Percentiles rank a stretch among this genome's conserved stretches.
Evolutionary conservation across 2,329 filamentous ascomycete species (phyloP).

Genomic region (Nigrospora sphaerica): DNA sequence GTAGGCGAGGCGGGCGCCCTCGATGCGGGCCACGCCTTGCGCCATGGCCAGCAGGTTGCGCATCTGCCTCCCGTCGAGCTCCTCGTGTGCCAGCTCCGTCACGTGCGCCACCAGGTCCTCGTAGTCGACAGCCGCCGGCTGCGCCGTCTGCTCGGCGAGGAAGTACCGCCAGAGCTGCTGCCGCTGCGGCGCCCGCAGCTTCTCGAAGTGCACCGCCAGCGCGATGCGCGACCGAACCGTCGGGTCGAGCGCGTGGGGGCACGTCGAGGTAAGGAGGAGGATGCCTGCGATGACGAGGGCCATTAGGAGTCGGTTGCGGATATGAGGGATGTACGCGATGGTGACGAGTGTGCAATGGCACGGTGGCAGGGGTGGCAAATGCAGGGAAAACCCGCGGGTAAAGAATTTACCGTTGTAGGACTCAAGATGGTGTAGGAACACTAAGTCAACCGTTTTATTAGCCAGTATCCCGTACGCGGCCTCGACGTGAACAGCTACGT

Average conservation of each 20-base stretch:
- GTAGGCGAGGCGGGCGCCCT: not conserved
- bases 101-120: not conserved
- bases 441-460: too few relatives aligned
- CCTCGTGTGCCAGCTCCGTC: not conserved
- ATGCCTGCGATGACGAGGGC: not conserved
- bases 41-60: not conserved
- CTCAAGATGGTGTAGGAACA: too few relatives aligned
- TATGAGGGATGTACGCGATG: too few relatives aligned
- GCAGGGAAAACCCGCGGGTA: too few relatives aligned
- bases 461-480: too few relatives aligned
- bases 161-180: not conserved
- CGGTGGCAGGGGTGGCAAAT: too few relatives aligned
- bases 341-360: too few relatives aligned
- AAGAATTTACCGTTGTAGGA: too few relatives aligned
- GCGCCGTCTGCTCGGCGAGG: not conserved
- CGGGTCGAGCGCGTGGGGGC: not conserved
- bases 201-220: not conserved
- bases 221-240: not conserved
- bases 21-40: not conserved
- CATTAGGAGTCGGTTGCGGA: too few relatives aligned
- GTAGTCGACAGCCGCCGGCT: not conserved
- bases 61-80: not conserved
- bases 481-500: too few relatives aligned
- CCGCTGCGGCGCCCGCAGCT: not conserved
- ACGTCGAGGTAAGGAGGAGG: not conserved